Evolutionary conservation across 1,284 basidiomycete species (phyloP).

Genomic region (Trichosporon ovoides): DNA sequence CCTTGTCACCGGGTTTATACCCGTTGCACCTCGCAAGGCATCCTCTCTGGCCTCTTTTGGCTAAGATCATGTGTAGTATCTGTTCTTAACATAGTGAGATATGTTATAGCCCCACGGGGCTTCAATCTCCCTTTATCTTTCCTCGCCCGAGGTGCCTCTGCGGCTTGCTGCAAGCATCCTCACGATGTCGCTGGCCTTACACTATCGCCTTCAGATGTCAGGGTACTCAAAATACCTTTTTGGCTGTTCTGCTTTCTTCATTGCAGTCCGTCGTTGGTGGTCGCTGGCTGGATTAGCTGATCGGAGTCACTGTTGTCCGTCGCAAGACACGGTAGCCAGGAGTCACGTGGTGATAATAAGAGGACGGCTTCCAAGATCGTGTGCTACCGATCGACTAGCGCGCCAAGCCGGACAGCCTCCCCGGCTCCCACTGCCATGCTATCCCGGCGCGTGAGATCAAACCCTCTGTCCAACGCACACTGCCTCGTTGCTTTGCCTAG

Average conservation of each 20-base stretch:
- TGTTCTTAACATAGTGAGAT: slow-evolving; percentile 48
- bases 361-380: no score
- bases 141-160: slow-evolving; percentile 25
- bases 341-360: no score
- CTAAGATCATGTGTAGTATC: slow-evolving; percentile 51
- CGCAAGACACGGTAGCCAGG: no score
- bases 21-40: background rate
- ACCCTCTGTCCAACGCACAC: no score
- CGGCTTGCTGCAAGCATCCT: slow-evolving; percentile 20
- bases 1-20: background rate
- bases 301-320: no score
- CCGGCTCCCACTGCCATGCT: no score
- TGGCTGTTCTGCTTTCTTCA: background rate
- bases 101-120: slow-evolving; percentile 36
- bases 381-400: no score
- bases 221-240: slow-evolving; percentile 13
- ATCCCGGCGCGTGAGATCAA: no score
- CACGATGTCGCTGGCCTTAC: slow-evolving; percentile 26
- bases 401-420: no score
- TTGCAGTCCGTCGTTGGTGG: no score
- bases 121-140: slow-evolving; percentile 41
- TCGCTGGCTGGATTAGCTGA: no score
- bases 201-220: slow-evolving; percentile 28
- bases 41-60: slow-evolving; percentile 50
- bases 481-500: no score